Evolutionary conservation across 108 stramenopile species (phyloP).

Genomic region (Mediolabrus comicus): DNA sequence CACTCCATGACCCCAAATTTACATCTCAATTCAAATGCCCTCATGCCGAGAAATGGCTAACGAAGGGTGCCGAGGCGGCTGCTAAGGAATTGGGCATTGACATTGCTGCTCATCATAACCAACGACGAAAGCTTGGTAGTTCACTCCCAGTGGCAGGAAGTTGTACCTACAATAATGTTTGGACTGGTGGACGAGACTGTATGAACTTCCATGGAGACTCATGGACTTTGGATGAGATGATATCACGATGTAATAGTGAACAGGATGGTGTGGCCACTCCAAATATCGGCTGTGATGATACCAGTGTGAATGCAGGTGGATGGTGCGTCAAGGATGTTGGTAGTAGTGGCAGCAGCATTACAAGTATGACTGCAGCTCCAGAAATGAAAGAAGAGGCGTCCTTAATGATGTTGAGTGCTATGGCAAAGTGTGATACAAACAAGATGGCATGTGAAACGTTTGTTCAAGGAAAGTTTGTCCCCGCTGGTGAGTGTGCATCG

Average conservation of each 20-base stretch:
- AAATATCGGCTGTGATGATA: conserved; percentile 1
- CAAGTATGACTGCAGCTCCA: not conserved
- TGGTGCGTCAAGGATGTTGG: conserved; percentile 31
- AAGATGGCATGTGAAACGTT: conserved; percentile 48
- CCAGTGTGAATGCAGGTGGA: conserved; percentile 24
- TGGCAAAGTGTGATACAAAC: conserved; percentile 23
- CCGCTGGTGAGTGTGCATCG: conserved; percentile 10
- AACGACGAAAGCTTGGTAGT: not conserved
- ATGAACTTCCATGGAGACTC: conserved; percentile 30
- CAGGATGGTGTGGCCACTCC: not conserved
- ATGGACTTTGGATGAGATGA: conserved; percentile 38
- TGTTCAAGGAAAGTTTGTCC: conserved; percentile 26
- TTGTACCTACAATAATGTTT: conserved; percentile 27
- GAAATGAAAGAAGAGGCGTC: conserved; percentile 24
- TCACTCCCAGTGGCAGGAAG: conserved; percentile 8
- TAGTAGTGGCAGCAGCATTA: not conserved
- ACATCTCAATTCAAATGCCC: conserved; percentile 36
- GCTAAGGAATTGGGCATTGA: conserved; percentile 29
- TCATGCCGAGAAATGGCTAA: conserved; percentile 42
- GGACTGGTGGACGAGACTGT: conserved; percentile 30
- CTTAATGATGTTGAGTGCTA: conserved; percentile 20
- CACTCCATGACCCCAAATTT: conserved; percentile 22
- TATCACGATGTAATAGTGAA: conserved; percentile 14
- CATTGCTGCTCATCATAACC: not conserved
- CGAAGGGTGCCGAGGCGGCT: conserved; percentile 47